A percentile compares a stretch with the other conserved stretches of the same genome.
Conservation (phyloP, 176 grass and related monocot genomes). For the Oryza nivara region DNA sequence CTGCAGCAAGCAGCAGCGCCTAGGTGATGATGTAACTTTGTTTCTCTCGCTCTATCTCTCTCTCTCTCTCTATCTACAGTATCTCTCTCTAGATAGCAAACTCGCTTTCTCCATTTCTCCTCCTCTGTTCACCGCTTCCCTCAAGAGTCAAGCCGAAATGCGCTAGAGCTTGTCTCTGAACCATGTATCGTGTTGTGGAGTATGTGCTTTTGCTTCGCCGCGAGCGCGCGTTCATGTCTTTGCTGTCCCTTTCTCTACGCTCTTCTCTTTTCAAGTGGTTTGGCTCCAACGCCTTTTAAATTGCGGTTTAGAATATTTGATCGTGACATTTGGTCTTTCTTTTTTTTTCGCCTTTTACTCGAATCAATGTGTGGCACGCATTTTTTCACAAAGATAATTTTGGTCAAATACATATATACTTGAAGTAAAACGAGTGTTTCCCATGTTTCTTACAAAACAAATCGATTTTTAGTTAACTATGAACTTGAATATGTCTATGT, state of each 20-base stretch:
- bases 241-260: slow-evolving; percentile 32
- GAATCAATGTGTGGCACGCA: slow-evolving; percentile 14
- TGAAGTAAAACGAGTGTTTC: not conserved
- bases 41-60: not conserved
- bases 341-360: not conserved
- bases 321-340: slow-evolving; percentile 55
- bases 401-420: not conserved
- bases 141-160: not conserved
- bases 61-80: not conserved
- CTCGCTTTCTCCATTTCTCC: slow-evolving; percentile 14
- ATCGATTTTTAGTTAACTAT: too few species aligned
- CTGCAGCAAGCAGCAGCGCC: slow-evolving; percentile 16
- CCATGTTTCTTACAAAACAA: not conserved
- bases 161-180: not conserved
- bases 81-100: not conserved
- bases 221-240: slow-evolving; percentile 21
- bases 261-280: slow-evolving; percentile 48
- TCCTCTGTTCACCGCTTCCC: slow-evolving; percentile 15
- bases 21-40: slow-evolving; percentile 34
- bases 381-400: slow-evolving; percentile 5
- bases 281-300: slow-evolving; percentile 51
- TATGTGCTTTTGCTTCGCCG: slow-evolving; percentile 3
- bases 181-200: not conserved
- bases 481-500: too few species aligned
- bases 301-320: slow-evolving; percentile 47